Base-by-base conservation (phyloP, 306 rosid species). In the Corylus americana region DNA sequence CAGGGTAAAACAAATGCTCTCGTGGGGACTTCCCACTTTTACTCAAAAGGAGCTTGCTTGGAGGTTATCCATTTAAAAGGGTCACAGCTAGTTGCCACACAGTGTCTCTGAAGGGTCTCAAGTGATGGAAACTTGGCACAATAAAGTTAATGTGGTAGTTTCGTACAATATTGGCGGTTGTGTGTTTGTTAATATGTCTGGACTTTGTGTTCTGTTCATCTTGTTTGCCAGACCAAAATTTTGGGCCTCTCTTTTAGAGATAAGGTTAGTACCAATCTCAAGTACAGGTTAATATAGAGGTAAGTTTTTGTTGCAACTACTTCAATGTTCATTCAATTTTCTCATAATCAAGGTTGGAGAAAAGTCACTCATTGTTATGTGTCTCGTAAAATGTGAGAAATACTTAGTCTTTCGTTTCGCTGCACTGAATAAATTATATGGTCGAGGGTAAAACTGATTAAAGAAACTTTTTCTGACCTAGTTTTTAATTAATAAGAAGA, bases 161-260 rank as follows among this genome's bases (percentile, higher is more conserved):
- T 74, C 82, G 84, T 79, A 77, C 82, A 81, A 74, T 80, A 73
- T 80, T 82, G 78, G 83, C 82, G 81, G 86, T 74, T n/a, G 29
- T 22, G 66, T 25, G 3, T 11, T 69, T 64, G 74, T 73, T 35
- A 49, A 4, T 55, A 5, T 6, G 5, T 42, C 74, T 79, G 78
- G 77, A 59, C 66, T 59, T 22, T 22, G 66, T 11, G 27, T 58
- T 5, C 1, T 22, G 37, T 29, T 63, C 18, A 67, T 37, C 13
- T 67, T 37, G 12, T 35, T 66, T 22, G 20, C 17, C 11, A 20
- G 71, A 8, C n/a, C n/a, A 27, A 39, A 29, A 27, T 62, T 62
- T 7, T 44, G 70, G 42, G 66, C 10, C 66, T 25, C 16, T 59
- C 66, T 59, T 8, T 59, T 11, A 4, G 37, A 20, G 27, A 20